Evolutionary conservation across 1,139 yeast genomes (phyloP), one percentile per base, ranked within the genome.

Genomic region (Sugiyamaella castrensis): DNA sequence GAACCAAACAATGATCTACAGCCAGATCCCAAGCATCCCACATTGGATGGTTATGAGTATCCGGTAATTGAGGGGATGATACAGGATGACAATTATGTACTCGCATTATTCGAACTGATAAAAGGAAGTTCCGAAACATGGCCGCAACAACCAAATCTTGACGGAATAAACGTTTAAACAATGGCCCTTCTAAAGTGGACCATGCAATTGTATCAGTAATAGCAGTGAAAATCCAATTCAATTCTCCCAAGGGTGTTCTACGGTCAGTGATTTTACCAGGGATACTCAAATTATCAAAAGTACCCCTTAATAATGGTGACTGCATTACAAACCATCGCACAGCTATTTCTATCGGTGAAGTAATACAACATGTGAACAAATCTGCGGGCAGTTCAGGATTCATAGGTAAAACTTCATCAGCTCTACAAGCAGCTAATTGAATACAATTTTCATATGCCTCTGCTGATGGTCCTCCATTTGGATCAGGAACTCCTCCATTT

Each of bases 1-100:
- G 77, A 8, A 88, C 80, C 48, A 94, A 72, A 1, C 95, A 95
- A 63, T 92, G 97, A 66, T 92, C 98, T 43, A 92, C 85, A 0
- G 98, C 98, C 61, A 92, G 73, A 64, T 94, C 98, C 98, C 98
- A 92, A 0, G 97, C 84, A 55, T 89, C 95, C 99, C 99, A 92
- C 88, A 92, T 85, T 10, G 95, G 82, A 64, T 94, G 98, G 55
- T 79, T 78, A 46, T 87, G 80, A 9, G 81, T 73, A 51, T 88
- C 91, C 0, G 98, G 98, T 37, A 92, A 72, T 10, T 87, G 89
- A 0, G 99, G 99, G 56, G 88, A 95, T 32, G 96, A 87, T 4
- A 91, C 81, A 1, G 98, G 98, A 64, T 89, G 95, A 65, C 98
- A 91, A 55, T 91, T 89, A 59, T 87, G 82, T 59, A 86, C 84